Percentiles rank a stretch among this genome's conserved stretches.
phyloP scores from a whole-genome alignment of 2,329 filamentous ascomycete genomes.

The Alternaria dauci region DNA sequence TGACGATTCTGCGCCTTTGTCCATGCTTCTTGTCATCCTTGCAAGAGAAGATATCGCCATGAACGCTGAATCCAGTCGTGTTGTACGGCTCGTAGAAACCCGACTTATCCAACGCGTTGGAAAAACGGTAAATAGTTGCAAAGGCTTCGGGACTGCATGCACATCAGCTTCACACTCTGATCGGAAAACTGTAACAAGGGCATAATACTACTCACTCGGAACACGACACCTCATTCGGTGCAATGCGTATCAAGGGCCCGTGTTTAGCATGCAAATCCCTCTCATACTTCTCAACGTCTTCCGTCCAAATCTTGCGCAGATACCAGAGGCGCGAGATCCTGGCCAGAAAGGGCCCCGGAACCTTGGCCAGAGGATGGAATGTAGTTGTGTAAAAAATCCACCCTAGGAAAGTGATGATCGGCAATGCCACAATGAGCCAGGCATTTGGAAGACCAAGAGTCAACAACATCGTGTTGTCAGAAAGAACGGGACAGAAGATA shows the following conservation, averaged over 20 bases:
- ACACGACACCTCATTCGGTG: background rate
- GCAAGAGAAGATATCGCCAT: background rate
- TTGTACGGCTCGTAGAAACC: background rate
- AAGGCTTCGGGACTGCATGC: background rate
- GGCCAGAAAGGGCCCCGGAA: background rate
- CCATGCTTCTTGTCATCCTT: background rate
- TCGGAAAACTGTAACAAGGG: background rate
- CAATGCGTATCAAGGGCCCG: background rate
- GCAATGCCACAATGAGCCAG: background rate
- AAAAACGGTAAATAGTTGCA: background rate
- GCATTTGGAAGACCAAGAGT: background rate
- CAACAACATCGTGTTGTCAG: background rate
- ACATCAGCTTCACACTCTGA: background rate
- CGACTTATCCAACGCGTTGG: background rate
- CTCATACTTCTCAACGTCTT: background rate
- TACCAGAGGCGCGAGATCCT: background rate
- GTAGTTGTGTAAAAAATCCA: background rate
- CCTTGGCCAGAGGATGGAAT: background rate
- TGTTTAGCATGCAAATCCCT: background rate
- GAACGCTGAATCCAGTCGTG: background rate
- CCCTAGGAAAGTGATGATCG: background rate
- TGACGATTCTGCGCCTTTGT: background rate
- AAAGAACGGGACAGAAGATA: background rate
- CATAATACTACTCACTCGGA: background rate
- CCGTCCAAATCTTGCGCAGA: background rate